A percentile compares a stretch with the other conserved stretches of the same genome.
phyloP scores from a whole-genome alignment of 2,329 filamentous ascomycete species.

The Pseudogymnoascus sp. region DNA sequence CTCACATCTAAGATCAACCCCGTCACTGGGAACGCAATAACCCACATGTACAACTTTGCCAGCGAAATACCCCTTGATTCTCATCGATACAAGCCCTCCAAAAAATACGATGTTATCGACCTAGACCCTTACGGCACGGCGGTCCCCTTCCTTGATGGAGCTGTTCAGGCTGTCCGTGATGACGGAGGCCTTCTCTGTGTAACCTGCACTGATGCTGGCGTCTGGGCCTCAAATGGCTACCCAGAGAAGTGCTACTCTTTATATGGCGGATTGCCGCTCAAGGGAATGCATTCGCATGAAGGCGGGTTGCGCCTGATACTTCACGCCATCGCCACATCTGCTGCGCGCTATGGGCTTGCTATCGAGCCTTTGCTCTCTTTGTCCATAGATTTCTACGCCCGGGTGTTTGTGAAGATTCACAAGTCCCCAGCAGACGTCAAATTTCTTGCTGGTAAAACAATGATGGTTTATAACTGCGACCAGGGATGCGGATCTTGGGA shows the following conservation, averaged over 20 bases:
- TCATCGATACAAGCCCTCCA: conserved; percentile 33
- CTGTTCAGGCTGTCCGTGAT: conserved; percentile 71
- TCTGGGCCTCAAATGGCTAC: conserved; percentile 92
- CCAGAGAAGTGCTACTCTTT: conserved; percentile 87
- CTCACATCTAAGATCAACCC: conserved; percentile 63
- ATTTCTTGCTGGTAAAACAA: conserved; percentile 80
- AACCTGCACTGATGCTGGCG: conserved; percentile 91
- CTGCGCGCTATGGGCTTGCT: conserved; percentile 74
- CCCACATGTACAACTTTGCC: conserved; percentile 80
- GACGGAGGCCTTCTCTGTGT: conserved; percentile 89
- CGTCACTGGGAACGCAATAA: conserved; percentile 73
- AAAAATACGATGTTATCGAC: conserved; percentile 88
- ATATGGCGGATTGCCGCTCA: conserved; percentile 85
- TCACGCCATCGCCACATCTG: conserved; percentile 70
- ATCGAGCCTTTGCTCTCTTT: conserved; percentile 88
- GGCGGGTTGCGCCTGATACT: conserved; percentile 80
- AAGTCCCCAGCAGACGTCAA: conserved; percentile 82
- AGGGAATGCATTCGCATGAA: conserved; percentile 81
- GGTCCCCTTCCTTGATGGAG: conserved; percentile 83
- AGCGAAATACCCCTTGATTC: conserved; percentile 36
- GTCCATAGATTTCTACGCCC: conserved; percentile 91
- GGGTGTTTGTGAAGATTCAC: conserved; percentile 76
- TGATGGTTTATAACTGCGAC: conserved; percentile 89
- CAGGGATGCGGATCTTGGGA: conserved; percentile 86
- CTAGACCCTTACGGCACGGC: conserved; percentile 94